Evolutionary conservation across 108 stramenopile species (phyloP), one percentile per base, ranked within the genome.

Genomic region (Bacterosira constricta): DNA sequence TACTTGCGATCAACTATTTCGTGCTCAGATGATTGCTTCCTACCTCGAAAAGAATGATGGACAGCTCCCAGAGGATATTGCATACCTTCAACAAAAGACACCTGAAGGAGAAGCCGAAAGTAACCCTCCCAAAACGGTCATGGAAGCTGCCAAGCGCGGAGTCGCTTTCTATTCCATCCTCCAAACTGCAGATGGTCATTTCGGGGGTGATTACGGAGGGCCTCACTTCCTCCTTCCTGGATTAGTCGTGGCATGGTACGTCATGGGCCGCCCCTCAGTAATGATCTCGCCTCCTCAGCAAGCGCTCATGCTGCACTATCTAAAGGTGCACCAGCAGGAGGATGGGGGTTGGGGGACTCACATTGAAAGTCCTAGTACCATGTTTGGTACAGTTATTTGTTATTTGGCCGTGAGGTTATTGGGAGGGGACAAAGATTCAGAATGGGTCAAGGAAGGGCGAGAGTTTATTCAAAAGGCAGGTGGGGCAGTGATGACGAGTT

Each of bases 341-440:
- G 98, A 99, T 78, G 99, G 99, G 3, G 98, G 98, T 51, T 99
- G 99, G 99, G 99, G 99, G 27, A 97, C 96, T 27, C 99, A 99
- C 69, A 91, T 99, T 58, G 98, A 99, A 83, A 90, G 94, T 41
- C 96, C 97, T 0, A 89, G 90, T 34, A 98, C 99, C 49, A 98
- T 98, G 97, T 98, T 99, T 83, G 99, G 99, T 54, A 88, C 96
- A 2, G 85, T 91, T 1, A 64, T 98, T 18, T 88, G 85, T 68
- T 99, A 99, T 81, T 86, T 95, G 27, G 89, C 97, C 11, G 63
- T 97, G 37, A 89, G 99, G 26, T 69, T 98, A 26, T 66, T 98
- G 60, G 97, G 97, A 46, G 82, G 59, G n/a, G 79, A 83, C 26
- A 67, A 58, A n/a, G 83, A 88, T 44, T 77, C 88, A 56, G 76